Percentiles rank a stretch among this genome's conserved stretches.
phyloP scores from a whole-genome alignment of 345 rosid genomes.

The Populus nigra region DNA sequence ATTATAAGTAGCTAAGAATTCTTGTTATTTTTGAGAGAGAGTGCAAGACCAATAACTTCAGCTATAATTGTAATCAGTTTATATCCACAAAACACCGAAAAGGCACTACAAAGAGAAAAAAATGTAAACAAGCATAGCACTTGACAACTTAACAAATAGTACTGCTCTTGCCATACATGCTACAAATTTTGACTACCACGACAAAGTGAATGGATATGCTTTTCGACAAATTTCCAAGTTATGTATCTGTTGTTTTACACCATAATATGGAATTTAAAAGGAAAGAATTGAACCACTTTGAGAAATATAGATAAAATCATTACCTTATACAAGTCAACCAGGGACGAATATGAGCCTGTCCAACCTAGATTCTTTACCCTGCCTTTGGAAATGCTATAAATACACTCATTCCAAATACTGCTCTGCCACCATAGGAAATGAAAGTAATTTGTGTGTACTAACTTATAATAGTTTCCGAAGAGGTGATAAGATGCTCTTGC shows the following conservation, averaged over 20 bases:
- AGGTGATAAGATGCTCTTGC: not conserved
- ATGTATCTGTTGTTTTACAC: not conserved
- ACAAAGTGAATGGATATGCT: not conserved
- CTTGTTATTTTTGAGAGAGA: not conserved
- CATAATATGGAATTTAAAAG: not conserved
- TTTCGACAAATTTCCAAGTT: not conserved
- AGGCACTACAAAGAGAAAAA: not conserved
- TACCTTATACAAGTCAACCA: not conserved
- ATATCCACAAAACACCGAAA: not conserved
- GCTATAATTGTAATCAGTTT: not conserved
- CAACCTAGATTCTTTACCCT: too few species aligned
- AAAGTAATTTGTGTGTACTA: not conserved
- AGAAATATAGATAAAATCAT: not conserved
- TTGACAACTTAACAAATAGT: not conserved
- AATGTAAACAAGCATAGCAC: not conserved
- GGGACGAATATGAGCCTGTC: too few species aligned
- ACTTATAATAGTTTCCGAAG: not conserved
- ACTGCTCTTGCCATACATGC: not conserved
- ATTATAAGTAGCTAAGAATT: not conserved
- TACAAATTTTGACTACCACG: not conserved
- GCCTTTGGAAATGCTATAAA: too few species aligned
- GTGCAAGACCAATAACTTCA: not conserved
- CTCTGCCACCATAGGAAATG: not conserved
- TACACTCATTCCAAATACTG: not conserved
- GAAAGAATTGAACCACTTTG: not conserved